phyloP scores from a whole-genome alignment of 2,329 filamentous ascomycete genomes.

The Cercospora zeae-maydis region DNA sequence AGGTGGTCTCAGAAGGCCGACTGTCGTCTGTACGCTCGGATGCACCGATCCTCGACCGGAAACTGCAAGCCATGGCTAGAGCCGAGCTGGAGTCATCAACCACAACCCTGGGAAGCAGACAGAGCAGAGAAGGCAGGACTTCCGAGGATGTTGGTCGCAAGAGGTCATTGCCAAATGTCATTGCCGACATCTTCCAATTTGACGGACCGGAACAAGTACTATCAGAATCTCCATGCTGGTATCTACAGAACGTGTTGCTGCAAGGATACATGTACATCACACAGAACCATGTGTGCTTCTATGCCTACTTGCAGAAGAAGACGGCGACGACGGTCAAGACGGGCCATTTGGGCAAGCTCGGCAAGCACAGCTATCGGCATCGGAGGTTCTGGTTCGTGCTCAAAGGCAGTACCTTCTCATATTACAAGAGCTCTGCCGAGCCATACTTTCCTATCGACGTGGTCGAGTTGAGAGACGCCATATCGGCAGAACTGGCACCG shows the following conservation, averaged over 20 bases:
- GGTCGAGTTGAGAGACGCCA: constrained; percentile 87
- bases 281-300: constrained; percentile 89
- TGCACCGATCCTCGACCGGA: constrained; percentile 72
- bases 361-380: constrained; percentile 82
- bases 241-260: constrained; percentile 84
- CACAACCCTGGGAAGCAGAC: constrained; percentile 24
- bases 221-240: constrained; percentile 89
- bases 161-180: constrained; percentile 22
- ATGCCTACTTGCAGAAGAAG: constrained; percentile 94
- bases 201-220: constrained; percentile 78
- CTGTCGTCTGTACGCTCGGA: constrained; percentile 45
- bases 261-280: constrained; percentile 98
- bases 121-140: constrained; percentile 23
- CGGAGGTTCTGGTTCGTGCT: constrained; percentile 90
- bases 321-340: constrained; percentile 75
- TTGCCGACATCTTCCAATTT: constrained; percentile 70
- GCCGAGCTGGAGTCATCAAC: constrained; percentile 31
- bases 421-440: constrained; percentile 78
- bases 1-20: constrained; percentile 20
- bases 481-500: constrained; percentile 67
- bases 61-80: constrained; percentile 42
- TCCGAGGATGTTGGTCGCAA: constrained; percentile 6
- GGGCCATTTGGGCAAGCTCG: constrained; percentile 82
- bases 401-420: constrained; percentile 87
- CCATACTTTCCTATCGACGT: constrained; percentile 89